Evolutionary conservation across 2,329 filamentous ascomycete species (phyloP).

Genomic region (Microdochium paspali): DNA sequence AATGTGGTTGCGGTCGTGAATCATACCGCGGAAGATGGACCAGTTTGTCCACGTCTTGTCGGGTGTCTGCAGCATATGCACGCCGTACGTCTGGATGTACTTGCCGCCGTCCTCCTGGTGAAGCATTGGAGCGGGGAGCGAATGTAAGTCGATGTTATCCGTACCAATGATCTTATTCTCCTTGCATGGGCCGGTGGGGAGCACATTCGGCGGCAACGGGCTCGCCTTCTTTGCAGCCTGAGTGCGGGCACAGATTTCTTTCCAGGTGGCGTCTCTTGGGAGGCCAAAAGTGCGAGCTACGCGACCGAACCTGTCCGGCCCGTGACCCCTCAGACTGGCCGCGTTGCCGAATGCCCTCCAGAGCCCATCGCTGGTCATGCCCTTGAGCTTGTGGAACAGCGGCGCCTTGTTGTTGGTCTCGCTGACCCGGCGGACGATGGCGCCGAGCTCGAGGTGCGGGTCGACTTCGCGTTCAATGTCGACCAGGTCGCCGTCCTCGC

Average conservation of each 20-base stretch:
- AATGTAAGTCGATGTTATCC: constrained; percentile 30
- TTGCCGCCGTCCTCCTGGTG: constrained; percentile 36
- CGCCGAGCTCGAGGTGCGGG: constrained; percentile 33
- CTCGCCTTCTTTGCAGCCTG: constrained; percentile 19
- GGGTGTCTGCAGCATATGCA: constrained; percentile 34
- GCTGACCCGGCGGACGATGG: constrained; percentile 33
- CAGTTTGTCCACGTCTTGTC: constrained; percentile 37
- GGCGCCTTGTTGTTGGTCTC: constrained; percentile 37
- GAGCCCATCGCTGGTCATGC: constrained; percentile 30
- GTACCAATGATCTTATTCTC: constrained; percentile 23
- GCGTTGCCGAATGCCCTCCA: constrained; percentile 37
- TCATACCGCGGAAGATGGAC: constrained; percentile 35
- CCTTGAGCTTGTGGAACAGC: constrained; percentile 41
- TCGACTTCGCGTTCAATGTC: constrained; percentile 33
- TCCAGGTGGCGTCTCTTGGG: constrained; percentile 23
- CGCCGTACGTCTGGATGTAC: constrained; percentile 40
- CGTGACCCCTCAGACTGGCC: constrained; percentile 22
- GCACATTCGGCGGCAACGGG: constrained; percentile 21
- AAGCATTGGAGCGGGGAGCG: constrained; percentile 29
- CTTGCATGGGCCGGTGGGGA: constrained; percentile 30
- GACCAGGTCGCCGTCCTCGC: constrained; percentile 29
- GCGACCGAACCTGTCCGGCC: constrained; percentile 25
- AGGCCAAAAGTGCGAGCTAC: constrained; percentile 31
- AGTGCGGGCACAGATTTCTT: constrained; percentile 31
- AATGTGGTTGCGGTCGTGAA: constrained; percentile 30